phyloP scores from a whole-genome alignment of 163 green algal genomes.

The Prototheca wickerhamii region DNA sequence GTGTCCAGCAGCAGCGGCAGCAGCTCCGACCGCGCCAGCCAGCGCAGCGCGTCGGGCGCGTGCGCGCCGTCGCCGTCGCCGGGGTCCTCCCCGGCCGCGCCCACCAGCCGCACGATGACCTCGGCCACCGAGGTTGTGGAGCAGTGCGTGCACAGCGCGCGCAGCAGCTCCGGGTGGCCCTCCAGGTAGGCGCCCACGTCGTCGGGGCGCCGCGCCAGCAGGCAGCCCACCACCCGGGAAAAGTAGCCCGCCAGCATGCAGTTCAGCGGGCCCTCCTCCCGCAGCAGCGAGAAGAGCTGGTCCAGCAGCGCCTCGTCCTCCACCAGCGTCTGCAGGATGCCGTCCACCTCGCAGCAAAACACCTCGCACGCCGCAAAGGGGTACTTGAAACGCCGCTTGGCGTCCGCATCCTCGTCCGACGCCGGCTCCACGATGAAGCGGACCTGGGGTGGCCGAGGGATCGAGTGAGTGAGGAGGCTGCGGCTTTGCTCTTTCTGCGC shows the following conservation, averaged over 20 bases:
- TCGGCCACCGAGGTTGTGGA: conserved; percentile 85
- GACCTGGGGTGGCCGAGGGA: conserved; percentile 3
- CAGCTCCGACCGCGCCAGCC: conserved; percentile 78
- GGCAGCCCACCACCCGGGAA: conserved; percentile 67
- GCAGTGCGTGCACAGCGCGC: conserved; percentile 71
- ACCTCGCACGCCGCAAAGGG: conserved; percentile 93
- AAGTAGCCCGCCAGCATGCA: conserved; percentile 87
- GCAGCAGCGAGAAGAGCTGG: conserved; percentile 74
- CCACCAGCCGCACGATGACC: conserved; percentile 81
- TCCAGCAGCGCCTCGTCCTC: conserved; percentile 71
- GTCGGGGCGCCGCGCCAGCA: conserved; percentile 72
- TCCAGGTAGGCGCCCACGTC: conserved; percentile 75
- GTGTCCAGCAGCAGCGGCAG: conserved; percentile 64
- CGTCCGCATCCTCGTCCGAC: conserved; percentile 45
- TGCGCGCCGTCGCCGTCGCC: background rate
- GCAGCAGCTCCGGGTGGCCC: conserved; percentile 44
- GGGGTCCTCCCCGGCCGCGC: conserved; percentile 79
- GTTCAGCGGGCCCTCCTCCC: conserved; percentile 39
- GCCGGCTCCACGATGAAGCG: conserved; percentile 68
- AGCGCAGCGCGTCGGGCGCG: conserved; percentile 36
- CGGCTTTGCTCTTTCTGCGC: background rate
- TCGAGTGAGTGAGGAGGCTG: background rate
- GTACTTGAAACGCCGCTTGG: conserved; percentile 71
- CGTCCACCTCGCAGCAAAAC: conserved; percentile 95
- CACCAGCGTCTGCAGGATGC: conserved; percentile 82